Base-by-base conservation (phyloP, 805 yeast species). In the Danielia reshetovae region DNA sequence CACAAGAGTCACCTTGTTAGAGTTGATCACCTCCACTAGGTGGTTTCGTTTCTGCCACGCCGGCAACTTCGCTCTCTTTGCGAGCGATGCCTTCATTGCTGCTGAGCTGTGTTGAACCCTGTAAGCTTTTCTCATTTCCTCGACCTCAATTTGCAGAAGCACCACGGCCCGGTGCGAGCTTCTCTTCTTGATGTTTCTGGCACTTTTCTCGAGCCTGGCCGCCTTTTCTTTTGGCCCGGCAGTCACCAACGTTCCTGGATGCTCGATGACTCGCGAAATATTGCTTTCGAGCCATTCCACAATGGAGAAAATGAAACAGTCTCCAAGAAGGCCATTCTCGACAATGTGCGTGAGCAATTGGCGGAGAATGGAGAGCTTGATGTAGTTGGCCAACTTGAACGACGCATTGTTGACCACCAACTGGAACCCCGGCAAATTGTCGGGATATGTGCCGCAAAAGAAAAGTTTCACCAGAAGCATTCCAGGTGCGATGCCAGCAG, bases 201-300 rank as follows among this genome's bases (percentile, higher is more conserved):
- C 28, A 18, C 18, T 5, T 13, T 15, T 13, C 16, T 21, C 13
- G 7, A 13, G 11, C 18, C 29, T 26, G 11, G 19, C 29, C 4
- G 17, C 14, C 17, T 17, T 19, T 19, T 19, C 22, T 9, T 19
- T 19, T 7, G 5, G 12, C 14, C 28, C 27, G 8, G 30, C 12
- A 24, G 24, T 35, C 13, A 55, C 31, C 15, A 90, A 66, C 2
- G 81, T 78, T 0, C 95, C 94, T 0, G 97, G 97, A 37, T 80
- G 69, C 27, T 78, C 75, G 7, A 84, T 72, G 10, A 88, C 68
- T 2, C 57, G 55, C 4, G 65, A 58, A 28, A 81, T 60, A 46
- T 84, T 75, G 11, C 74, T 79, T 43, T 82, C 81, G 12, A 89
- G 49, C 89, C 94, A 88, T 42, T 87, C 94, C 32, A 77, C 64